Evolutionary conservation across 768 basidiomycete species (phyloP), one percentile per base, ranked within the genome.

Genomic region (Suillus bovinus): DNA sequence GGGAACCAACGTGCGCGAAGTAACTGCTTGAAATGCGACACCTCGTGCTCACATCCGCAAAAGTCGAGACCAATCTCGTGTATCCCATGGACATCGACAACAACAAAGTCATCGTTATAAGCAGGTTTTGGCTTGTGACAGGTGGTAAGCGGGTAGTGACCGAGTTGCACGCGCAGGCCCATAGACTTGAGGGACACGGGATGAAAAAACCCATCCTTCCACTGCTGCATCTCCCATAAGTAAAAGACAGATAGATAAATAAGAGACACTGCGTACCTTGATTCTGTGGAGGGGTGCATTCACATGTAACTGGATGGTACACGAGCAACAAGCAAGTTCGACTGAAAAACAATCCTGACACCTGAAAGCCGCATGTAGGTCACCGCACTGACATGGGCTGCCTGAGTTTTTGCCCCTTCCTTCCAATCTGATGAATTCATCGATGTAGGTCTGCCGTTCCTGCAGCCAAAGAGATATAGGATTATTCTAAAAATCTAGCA

Each of bases 71-170:
- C 27, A 41, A 67, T 60, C 5, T 38, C 1, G 46, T 68, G 63
- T 6, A 68, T 53, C 3, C 66, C 61, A 41, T 66, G 63, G 47
- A 55, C 46, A 33, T 63, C 39, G 8, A 68, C 31, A 14, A 68
- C 46, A 0, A 62, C 61, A 27, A 67, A 65, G 20, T 61, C 56
- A 53, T 53, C 11, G 24, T 24, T 11, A 53, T 4, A 29, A 7
- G 24, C 52, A 27, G 52, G 24, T 11, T 11, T 17, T 27, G 16
- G 11, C 20, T 17, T 20, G 10, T 42, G 49, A 59, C 52, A 64
- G 33, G 24, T 24, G 57, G 34, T 17, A 54, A 22, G 10, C 7
- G 22, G 39, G n/a, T 11, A 3, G 44, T 55, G 41, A 17, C 61
- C n/a, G 3, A 67, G 47, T 22, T 64, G 63, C 11, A 64, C 38